Conservation (phyloP, 208 protist genomes). For the Porcisia hertigi region DNA sequence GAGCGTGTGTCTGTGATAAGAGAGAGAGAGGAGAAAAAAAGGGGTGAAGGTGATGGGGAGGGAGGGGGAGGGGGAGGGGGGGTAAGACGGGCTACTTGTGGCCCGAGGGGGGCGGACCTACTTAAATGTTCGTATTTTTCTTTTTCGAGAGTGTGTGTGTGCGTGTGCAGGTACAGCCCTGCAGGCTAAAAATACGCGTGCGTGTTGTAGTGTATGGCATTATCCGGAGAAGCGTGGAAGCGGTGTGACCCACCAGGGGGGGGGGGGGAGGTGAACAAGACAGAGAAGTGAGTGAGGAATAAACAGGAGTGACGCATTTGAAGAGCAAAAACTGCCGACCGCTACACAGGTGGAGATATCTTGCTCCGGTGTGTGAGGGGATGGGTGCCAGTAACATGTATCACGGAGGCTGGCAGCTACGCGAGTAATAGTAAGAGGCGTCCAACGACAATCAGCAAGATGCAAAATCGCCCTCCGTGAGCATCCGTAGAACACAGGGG, state of each 20-base stretch:
- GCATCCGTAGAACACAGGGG: no score
- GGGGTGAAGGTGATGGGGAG: not conserved
- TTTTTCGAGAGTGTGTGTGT: conserved; percentile 11
- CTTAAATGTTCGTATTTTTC: not conserved
- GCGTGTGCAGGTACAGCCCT: conserved; percentile 7
- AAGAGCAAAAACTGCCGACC: not conserved
- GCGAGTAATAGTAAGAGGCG: not conserved
- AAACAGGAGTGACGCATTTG: not conserved
- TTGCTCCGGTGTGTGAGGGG: not conserved
- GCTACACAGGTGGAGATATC: no score
- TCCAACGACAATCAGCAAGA: no score
- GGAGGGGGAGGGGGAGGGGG: no score
- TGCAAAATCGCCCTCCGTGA: no score
- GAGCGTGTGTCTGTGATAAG: not conserved
- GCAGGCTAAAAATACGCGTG: not conserved
- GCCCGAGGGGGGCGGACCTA: no score
- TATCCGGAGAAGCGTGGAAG: not conserved
- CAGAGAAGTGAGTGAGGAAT: not conserved
- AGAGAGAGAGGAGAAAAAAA: not conserved
- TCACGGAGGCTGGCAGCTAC: not conserved
- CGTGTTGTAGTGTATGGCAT: not conserved
- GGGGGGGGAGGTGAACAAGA: not conserved
- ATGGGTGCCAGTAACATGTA: not conserved
- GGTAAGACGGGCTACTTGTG: no score
- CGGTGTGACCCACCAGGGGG: not conserved